phyloP scores from a whole-genome alignment of 768 basidiomycete genomes.

The Suillus cothurnatus region DNA sequence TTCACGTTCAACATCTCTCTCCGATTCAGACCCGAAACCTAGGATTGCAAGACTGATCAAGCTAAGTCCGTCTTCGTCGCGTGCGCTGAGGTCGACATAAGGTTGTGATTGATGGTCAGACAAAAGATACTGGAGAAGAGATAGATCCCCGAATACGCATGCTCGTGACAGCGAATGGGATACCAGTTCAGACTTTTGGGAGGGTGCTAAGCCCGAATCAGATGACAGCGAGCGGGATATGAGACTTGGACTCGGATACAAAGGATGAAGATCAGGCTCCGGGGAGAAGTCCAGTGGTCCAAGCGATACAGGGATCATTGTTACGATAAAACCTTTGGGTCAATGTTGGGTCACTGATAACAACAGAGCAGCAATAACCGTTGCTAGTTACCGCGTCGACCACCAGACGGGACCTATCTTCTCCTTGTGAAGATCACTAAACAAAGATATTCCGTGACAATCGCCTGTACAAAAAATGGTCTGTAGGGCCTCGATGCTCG shows the following conservation, averaged over 20 bases:
- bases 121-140: slow-evolving; percentile 72
- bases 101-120: slow-evolving; percentile 65
- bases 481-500: background rate
- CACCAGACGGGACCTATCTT: slow-evolving; percentile 2
- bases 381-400: background rate
- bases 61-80: slow-evolving; percentile 87
- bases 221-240: slow-evolving; percentile 66
- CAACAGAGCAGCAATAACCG: background rate
- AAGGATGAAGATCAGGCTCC: slow-evolving; percentile 79
- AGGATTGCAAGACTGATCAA: slow-evolving; percentile 77
- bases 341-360: background rate
- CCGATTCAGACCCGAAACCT: slow-evolving; percentile 80
- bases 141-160: slow-evolving; percentile 76
- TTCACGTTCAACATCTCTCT: slow-evolving; percentile 87
- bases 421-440: background rate
- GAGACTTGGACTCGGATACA: slow-evolving; percentile 69
- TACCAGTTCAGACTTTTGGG: slow-evolving; percentile 71
- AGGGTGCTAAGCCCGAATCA: slow-evolving; percentile 65
- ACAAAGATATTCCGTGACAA: background rate
- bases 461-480: background rate
- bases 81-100: slow-evolving; percentile 64
- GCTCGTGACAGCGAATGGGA: slow-evolving; percentile 74
- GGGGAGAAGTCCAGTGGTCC: slow-evolving; percentile 58
- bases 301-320: slow-evolving; percentile 36
- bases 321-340: background rate